These are phyloP conservation scores for Andrographis paniculata DNA, from an alignment of 305 asterid genomes.

Conservation along the genomic window DNA sequence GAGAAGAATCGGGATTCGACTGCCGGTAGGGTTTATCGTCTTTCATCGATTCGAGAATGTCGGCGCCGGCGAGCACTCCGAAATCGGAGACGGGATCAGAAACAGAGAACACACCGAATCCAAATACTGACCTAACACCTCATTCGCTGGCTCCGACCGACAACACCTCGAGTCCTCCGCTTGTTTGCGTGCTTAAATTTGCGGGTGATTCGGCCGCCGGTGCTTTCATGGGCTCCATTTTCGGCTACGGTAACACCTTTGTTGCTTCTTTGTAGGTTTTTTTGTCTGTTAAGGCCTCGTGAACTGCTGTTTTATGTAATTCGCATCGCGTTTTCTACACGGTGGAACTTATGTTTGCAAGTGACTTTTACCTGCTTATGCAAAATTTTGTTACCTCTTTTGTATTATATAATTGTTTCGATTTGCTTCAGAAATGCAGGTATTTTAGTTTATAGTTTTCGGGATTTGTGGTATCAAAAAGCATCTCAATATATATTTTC, in stretches of 20 bases:
- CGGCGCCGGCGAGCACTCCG: slow-evolving; percentile 36
- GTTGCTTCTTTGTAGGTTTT: not conserved
- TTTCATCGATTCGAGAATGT: slow-evolving; percentile 24
- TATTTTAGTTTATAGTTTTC: too few species aligned
- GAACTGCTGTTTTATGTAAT: not conserved
- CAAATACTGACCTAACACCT: slow-evolving; percentile 23
- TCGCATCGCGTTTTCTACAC: too few species aligned
- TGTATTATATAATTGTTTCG: too few species aligned
- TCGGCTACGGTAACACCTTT: slow-evolving; percentile 47
- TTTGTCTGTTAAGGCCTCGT: not conserved
- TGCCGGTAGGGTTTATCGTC: slow-evolving; percentile 29
- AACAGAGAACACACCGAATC: slow-evolving; percentile 21
- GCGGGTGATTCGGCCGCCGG: slow-evolving; percentile 69
- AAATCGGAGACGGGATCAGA: slow-evolving; percentile 48
- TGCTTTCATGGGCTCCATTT: slow-evolving; percentile 70
- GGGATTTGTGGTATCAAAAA: too few species aligned
- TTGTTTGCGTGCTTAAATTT: slow-evolving; percentile 51
- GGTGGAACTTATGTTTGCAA: too few species aligned
- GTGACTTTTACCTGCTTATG: too few species aligned
- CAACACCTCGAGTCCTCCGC: slow-evolving; percentile 43
- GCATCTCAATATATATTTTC: too few species aligned
- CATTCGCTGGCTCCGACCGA: slow-evolving; percentile 26
- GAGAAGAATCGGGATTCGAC: too few species aligned
- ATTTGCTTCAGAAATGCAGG: too few species aligned
- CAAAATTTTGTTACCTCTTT: too few species aligned